Conservation (phyloP, 1,284 basidiomycete genomes). For the Moesziomyces antarcticus region DNA sequence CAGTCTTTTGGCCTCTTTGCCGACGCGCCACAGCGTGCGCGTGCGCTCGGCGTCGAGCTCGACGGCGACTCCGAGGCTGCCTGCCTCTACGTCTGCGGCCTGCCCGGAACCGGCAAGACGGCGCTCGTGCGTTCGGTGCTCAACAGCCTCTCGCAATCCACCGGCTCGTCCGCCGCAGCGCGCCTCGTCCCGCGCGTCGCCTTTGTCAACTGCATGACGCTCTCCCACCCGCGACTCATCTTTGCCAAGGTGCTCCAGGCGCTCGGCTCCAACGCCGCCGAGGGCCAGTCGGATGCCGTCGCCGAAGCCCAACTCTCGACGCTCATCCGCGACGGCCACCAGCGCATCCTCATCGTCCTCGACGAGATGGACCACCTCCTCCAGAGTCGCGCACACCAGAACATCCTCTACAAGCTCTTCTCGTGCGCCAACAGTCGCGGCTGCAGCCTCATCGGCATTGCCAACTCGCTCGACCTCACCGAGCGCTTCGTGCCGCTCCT, state of each 20-base stretch:
- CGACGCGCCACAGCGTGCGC: slow-evolving; percentile 16
- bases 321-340: slow-evolving; percentile 33
- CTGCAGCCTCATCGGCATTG: slow-evolving; percentile 52
- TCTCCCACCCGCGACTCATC: slow-evolving; percentile 62
- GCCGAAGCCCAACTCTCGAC: slow-evolving; percentile 37
- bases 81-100: slow-evolving; percentile 69
- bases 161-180: background rate
- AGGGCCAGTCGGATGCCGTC: slow-evolving; percentile 38
- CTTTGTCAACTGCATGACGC: slow-evolving; percentile 69
- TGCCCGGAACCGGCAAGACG: slow-evolving; percentile 70
- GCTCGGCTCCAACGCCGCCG: slow-evolving; percentile 47
- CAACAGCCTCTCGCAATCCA: slow-evolving; percentile 39
- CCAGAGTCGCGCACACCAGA: slow-evolving; percentile 60
- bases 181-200: slow-evolving; percentile 41
- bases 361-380: slow-evolving; percentile 70
- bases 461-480: slow-evolving; percentile 65
- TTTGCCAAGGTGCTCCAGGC: slow-evolving; percentile 54
- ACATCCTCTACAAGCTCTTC: slow-evolving; percentile 68
- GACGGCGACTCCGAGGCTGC: slow-evolving; percentile 51
- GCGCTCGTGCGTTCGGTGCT: slow-evolving; percentile 68
- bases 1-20: slow-evolving; percentile 49
- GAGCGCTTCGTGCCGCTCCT: slow-evolving; percentile 64
- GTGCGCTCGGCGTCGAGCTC: slow-evolving; percentile 38
- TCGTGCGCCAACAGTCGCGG: slow-evolving; percentile 40
- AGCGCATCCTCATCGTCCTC: slow-evolving; percentile 67